Evolutionary conservation across 768 basidiomycete genomes (phyloP), one percentile per base, ranked within the genome.

Genomic region (Fomitopsis pulvina): DNA sequence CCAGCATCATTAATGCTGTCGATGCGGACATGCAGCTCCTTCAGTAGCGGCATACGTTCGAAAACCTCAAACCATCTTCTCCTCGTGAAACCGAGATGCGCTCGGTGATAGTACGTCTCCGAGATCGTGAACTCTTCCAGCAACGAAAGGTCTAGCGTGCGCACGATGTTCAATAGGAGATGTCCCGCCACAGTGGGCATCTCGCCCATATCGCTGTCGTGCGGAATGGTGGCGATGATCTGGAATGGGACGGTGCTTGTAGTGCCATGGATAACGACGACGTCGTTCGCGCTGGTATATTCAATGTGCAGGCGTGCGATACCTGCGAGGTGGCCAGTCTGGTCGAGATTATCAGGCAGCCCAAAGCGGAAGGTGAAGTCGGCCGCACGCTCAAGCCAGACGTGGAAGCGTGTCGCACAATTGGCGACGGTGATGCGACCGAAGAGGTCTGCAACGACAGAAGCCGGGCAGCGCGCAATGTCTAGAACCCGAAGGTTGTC

Each of bases 51-150:
- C 57, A 60, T 59, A 21, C 55, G 55, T 34, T 54, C 44, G 47
- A 64, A 56, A 22, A 53, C 55, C 29, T 58, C 58, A 40, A 24
- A 20, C 63, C 63, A 64, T n/a, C 57, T 32, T 34, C 56, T 55
- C 41, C 50, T 53, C 39, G 57, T 50, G 51, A 60, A 57, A 3
- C 54, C 56, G 32, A 56, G 51, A 44, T 57, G 55, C 14, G 57
- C 57, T 21, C 56, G 45, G 45, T 58, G 53, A 47, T 52, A 59
- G 38, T 52, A 43, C 37, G 55, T 51, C 54, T 64, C 63, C 41
- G 54, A 40, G 41, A 64, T 54, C 10, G 53, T 50, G 52, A 64
- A 60, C 54, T 62, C 60, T 55, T 62, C 60, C 45, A 64, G 45
- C 37, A 39, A 32, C 8, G 41, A 37, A n/a, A 60, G 42, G 50